Percentiles rank a stretch among this genome's conserved stretches.
Conservation (phyloP, 2,329 filamentous ascomycete species). For the Ascochyta koolunga region DNA sequence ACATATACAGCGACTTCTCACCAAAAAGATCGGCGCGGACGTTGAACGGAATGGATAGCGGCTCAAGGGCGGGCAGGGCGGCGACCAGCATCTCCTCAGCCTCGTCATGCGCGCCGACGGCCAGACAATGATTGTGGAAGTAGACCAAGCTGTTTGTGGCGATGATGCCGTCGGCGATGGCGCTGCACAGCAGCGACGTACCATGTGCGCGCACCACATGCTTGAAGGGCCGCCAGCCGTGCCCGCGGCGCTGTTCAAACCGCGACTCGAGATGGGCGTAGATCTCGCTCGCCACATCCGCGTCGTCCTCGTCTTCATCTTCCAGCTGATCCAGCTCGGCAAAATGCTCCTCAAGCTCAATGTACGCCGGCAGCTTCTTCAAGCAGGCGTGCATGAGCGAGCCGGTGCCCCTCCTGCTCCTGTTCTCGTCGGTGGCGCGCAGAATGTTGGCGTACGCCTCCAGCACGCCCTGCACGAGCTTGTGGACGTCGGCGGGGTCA, state of each 20-base stretch:
- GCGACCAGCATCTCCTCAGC: conserved; percentile 42
- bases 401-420: conserved; percentile 41
- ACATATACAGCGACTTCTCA: conserved; percentile 32
- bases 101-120: conserved; percentile 42
- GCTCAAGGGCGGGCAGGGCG: conserved; percentile 31
- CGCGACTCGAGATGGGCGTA: conserved; percentile 49
- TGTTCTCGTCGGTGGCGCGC: conserved; percentile 35
- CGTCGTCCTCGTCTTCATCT: conserved; percentile 39
- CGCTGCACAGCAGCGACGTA: conserved; percentile 45
- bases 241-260: conserved; percentile 40
- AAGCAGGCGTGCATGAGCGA: conserved; percentile 50
- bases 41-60: conserved; percentile 32
- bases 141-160: conserved; percentile 27
- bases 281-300: conserved; percentile 46
- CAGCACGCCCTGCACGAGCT: conserved; percentile 38
- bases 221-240: conserved; percentile 49
- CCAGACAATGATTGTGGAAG: conserved; percentile 39
- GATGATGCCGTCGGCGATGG: conserved; percentile 44
- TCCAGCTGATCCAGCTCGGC: conserved; percentile 38
- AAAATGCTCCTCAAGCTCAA: conserved; percentile 49
- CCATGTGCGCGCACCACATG: conserved; percentile 51
- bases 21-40: conserved; percentile 38
- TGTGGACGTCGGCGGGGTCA: conserved; percentile 33
- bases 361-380: conserved; percentile 49
- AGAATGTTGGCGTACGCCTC: conserved; percentile 46